Evolutionary conservation across 2,329 filamentous ascomycete genomes (phyloP), one percentile per base, ranked within the genome.

Genomic region (Phoma sp.): DNA sequence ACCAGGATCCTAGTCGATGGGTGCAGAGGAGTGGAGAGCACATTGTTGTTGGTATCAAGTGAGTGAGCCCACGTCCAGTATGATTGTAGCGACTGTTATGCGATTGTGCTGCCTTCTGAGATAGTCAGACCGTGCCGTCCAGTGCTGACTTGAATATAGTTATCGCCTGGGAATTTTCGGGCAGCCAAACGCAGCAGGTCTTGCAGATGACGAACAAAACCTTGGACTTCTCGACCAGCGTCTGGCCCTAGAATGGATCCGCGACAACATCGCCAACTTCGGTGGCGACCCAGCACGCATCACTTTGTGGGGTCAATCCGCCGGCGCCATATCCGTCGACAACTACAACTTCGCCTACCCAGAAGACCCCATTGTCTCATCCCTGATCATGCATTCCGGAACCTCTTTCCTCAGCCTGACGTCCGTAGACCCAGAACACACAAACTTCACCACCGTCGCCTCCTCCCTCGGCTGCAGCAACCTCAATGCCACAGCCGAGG

Each of bases 261-360:
- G 65, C 6, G 65, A 73, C 12, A 79, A 80, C 55, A 78, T 78
- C 39, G 72, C 66, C 6, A 68, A 64, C 27, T 71, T 73, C 31
- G 69, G 68, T 2, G 69, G 69, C 17, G 76, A 80, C 55, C 67
- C 74, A 22, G 50, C 57, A 21, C 58, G 69, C 19, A 78, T 80
- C 38, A 75, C 67, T 6, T 63, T 78, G 2, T 78, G 73, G 70
- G 76, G 76, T 2, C 74, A 77, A 31, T 72, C 70, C 1, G 71
- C 75, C 10, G 76, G 76, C 1, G 71, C 72, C 10, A 67, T 76
- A 3, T 67, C 75, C 1, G 77, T 78, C 0, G 81, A 84, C 58
- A 77, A 78, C 63, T 81, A 78, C 71, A 74, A 78, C 5, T 84
- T 82, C 46, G 79, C 82, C 3, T 82, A 79, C 43, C 61, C 62